Evolutionary conservation across 345 rosid species (phyloP).

Genomic region (Salix udensis): DNA sequence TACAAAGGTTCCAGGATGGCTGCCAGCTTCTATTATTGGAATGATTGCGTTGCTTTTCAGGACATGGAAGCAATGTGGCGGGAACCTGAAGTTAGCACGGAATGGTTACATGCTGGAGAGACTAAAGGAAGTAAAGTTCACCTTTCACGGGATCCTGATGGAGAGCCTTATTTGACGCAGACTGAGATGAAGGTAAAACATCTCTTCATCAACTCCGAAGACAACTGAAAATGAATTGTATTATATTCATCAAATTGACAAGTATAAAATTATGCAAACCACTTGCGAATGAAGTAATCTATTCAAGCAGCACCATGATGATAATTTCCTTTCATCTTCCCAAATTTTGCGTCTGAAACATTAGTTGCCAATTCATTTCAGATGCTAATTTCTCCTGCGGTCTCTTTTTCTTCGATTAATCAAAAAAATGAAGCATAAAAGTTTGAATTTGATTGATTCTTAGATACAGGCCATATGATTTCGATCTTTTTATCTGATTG

Average conservation of each 20-base stretch:
- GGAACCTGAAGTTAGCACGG: slow-evolving; percentile 61
- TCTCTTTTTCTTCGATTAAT: background rate
- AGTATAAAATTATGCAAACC: background rate
- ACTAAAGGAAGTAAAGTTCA: slow-evolving; percentile 71
- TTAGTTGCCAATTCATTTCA: background rate
- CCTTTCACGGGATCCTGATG: slow-evolving; percentile 92
- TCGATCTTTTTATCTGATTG: background rate
- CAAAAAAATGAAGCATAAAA: background rate
- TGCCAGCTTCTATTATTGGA: slow-evolving; percentile 77
- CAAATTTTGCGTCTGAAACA: background rate
- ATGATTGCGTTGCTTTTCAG: slow-evolving; percentile 60
- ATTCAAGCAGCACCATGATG: background rate
- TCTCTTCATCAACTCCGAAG: background rate
- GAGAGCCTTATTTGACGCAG: slow-evolving; percentile 82
- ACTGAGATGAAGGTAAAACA: slow-evolving; percentile 75
- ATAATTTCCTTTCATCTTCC: background rate
- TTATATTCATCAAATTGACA: background rate
- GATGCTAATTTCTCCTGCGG: background rate
- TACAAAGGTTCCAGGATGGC: slow-evolving; percentile 42
- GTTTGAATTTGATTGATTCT: background rate
- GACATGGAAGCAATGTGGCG: slow-evolving; percentile 89
- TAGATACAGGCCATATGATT: background rate
- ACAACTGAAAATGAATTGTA: background rate
- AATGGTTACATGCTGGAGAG: slow-evolving; percentile 91
- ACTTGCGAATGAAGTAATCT: background rate